Evolutionary conservation across 352 stramenopile species (phyloP), one percentile per base, ranked within the genome.

Genomic region (Globisporangium emineosum): DNA sequence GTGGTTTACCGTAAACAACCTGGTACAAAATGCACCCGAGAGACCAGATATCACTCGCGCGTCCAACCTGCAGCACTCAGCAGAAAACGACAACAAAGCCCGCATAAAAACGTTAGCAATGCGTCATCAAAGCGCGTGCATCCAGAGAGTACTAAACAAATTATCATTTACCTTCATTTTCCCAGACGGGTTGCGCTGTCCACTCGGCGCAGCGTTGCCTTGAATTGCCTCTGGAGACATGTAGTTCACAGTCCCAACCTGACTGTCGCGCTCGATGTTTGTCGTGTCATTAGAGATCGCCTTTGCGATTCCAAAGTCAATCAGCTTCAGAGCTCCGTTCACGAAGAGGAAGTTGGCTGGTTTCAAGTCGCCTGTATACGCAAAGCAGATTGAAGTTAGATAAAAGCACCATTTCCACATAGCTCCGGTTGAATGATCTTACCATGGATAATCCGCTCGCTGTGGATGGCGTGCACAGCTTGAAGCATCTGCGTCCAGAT

Each of bases 401-500:
- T 19, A 6, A 23, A 64, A 45, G 23, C 10, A 37, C 6, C 15
- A n/a, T 35, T 25, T 15, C 17, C 56, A 53, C 15, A 37, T 15
- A 32, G 29, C 29, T 45, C 37, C 2, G 4, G 19, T 10, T 27
- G 10, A 49, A 49, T 49, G 19, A 60, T 30, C 55, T 59, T 68
- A 82, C 83, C 82, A 45, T 93, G 85, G 69, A 99, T 98, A 62
- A 99, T 98, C 55, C 96, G 78, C 62, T 97, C 83, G 65, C 96
- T 84, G 69, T 99, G 97, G 66, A 99, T 99, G 23, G 91, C 96
- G 61, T 99, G 84, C 2, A 99, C 97, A 21, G 96, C 97, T 74
- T 96, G 89, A 10, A 99, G 86, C 97, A 99, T 99, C 80, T 99
- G 97, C 70, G 98, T 97, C 97, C 97, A 99, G 42, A 97, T 97